Percentiles rank a stretch among this genome's conserved stretches.
Conservation (phyloP, 2,329 filamentous ascomycete species). For the Verticillium alfalfae region DNA sequence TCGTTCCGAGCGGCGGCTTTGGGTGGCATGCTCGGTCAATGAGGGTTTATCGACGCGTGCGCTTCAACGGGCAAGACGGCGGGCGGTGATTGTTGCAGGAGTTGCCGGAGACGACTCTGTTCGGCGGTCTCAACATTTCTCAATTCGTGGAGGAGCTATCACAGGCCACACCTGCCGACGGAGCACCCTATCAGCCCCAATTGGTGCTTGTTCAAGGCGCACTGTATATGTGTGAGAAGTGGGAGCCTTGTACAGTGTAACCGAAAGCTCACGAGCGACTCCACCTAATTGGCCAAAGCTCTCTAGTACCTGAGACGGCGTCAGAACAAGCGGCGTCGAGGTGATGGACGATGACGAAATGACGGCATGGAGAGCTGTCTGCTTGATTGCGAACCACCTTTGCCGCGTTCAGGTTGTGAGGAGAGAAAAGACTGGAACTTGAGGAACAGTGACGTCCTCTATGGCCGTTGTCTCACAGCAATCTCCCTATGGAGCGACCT, state of each 20-base stretch:
- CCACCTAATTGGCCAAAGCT: not conserved
- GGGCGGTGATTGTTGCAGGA: conserved; percentile 6
- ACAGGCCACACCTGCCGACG: not conserved
- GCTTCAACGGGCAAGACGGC: not conserved
- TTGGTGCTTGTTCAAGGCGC: not conserved
- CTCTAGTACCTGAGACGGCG: not conserved
- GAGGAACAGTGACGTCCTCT: not conserved
- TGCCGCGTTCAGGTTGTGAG: not conserved
- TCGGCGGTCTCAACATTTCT: conserved; percentile 10
- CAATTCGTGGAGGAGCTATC: conserved; percentile 6
- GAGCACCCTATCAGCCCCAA: not conserved
- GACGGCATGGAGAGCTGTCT: not conserved
- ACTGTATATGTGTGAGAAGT: not conserved
- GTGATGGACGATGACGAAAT: not conserved
- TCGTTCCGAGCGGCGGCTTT: conserved; percentile 22
- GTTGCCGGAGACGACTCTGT: not conserved
- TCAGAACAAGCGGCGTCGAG: not conserved
- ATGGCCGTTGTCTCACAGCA: not conserved
- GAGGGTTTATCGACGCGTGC: not conserved
- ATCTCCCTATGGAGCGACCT: no score
- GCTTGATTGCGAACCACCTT: not conserved
- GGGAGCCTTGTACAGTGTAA: not conserved
- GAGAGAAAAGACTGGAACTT: not conserved
- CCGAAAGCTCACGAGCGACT: not conserved
- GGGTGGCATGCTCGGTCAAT: conserved; percentile 31